Percentiles rank a stretch among this genome's conserved stretches.
Evolutionary conservation across 2,329 filamentous ascomycete genomes (phyloP).

Genomic region (Knoxdaviesia proteae): DNA sequence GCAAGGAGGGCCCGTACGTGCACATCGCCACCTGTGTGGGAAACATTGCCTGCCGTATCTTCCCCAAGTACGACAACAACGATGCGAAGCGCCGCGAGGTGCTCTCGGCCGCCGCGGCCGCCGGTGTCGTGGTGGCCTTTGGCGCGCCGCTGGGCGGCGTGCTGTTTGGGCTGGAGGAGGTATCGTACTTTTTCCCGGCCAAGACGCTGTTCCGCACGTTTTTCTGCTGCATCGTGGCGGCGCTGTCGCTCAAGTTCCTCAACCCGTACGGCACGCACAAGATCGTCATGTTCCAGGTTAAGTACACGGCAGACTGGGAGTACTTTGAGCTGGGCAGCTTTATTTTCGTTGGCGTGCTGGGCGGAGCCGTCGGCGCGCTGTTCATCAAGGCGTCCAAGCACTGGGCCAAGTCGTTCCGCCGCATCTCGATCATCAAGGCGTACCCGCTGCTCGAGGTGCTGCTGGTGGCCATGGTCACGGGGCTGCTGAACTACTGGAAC

Average conservation of each 20-base stretch:
- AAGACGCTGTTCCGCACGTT: conserved; percentile 96
- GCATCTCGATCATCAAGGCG: conserved; percentile 58
- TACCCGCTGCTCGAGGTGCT: conserved; percentile 75
- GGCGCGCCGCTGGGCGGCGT: conserved; percentile 75
- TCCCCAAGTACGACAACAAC: conserved; percentile 81
- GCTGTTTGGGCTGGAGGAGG: conserved; percentile 84
- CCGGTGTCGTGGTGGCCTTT: conserved; percentile 85
- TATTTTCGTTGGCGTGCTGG: conserved; percentile 66
- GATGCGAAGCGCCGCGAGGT: conserved; percentile 88
- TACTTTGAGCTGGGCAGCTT: conserved; percentile 80
- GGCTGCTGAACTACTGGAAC: conserved; percentile 83
- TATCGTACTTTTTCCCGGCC: conserved; percentile 90
- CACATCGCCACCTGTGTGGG: conserved; percentile 91
- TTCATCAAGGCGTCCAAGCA: conserved; percentile 90
- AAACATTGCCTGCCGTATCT: conserved; percentile 87
- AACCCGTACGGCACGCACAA: conserved; percentile 94
- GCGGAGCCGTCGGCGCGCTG: conserved; percentile 65
- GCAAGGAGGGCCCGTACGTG: conserved; percentile 92
- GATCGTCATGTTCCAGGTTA: conserved; percentile 89
- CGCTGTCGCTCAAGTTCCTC: conserved; percentile 78
- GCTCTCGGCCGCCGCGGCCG: conserved; percentile 77
- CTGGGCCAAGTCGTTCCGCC: conserved; percentile 79
- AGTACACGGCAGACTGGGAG: conserved; percentile 79
- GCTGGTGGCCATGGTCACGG: conserved; percentile 69
- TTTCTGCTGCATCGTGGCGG: conserved; percentile 90